Evolutionary conservation across 2,329 filamentous ascomycete genomes (phyloP), one percentile per base, ranked within the genome.

Genomic region (Raffaelea deltoideospora): DNA sequence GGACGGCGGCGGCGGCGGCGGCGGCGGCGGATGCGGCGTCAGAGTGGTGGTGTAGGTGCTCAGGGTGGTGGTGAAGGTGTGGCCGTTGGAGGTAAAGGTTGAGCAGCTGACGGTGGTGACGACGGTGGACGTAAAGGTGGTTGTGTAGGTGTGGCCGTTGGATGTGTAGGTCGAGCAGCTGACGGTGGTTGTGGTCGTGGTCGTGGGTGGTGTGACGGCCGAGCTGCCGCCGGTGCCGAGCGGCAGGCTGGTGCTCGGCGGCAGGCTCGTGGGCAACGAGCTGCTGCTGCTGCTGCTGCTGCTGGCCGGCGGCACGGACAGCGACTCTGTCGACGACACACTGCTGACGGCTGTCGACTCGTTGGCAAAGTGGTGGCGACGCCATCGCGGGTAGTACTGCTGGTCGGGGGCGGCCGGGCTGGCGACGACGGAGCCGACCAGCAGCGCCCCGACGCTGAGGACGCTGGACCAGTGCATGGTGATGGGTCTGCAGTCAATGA

Each of bases 401-500:
- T 34, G 37, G 24, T 11, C 10, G 26, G 26, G 26, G 26, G 10
- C 11, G 26, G 10, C 13, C 15, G 28, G 41, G 17, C 34, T 37
- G 36, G 43, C 41, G 3, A 35, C 37, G 2, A 35, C 35, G 6
- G 36, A 33, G 30, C 37, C 15, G 17, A 32, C 10, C 30, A 37
- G 41, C 11, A 36, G 21, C 17, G 43, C 37, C 30, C 41, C 41
- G 24, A 45, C 14, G 20, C 37, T 30, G 14, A 45, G 21, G 19
- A 42, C n/a, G 11, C 38, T 19, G 9, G 41, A 40, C 37, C 36
- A 41, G 20, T 33, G 39, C 43, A 45, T 45, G 28, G 26, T 35
- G n/a, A n/a, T n/a, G n/a, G n/a, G n/a, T n/a, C n/a, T n/a, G n/a
- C n/a, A n/a, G n/a, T n/a, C n/a, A n/a, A n/a, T n/a, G n/a, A n/a